These are phyloP conservation scores for Hemileia vastatrix DNA, from an alignment of 1,284 basidiomycete species.

Conservation along the genomic window DNA sequence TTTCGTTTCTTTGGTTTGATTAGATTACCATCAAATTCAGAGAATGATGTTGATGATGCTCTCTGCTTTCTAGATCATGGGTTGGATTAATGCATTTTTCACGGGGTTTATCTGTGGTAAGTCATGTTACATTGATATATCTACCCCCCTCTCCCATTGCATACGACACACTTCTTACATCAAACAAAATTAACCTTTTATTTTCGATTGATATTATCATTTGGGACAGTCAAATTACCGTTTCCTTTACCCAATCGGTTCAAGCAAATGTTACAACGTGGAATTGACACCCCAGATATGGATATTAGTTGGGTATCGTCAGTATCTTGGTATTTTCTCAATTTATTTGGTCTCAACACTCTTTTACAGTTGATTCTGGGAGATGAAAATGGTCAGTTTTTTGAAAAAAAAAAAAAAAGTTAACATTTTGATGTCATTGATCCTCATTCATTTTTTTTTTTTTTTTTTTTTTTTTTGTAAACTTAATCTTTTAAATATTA, in stretches of 20 bases:
- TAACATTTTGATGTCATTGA: not conserved
- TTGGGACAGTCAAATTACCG: conserved; percentile 62
- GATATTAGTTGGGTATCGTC: conserved; percentile 99
- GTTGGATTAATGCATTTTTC: conserved; percentile 99
- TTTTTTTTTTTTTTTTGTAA: too few relatives aligned
- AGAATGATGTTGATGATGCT: not conserved
- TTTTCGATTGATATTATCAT: not conserved
- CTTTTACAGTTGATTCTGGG: conserved; percentile 88
- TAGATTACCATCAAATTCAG: too few relatives aligned
- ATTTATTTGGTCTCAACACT: conserved; percentile 94
- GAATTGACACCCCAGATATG: conserved; percentile 91
- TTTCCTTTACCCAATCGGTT: conserved; percentile 95
- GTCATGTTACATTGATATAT: not conserved
- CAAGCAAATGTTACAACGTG: conserved; percentile 97
- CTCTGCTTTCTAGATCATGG: conserved; percentile 61
- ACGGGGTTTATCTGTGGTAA: conserved; percentile 82
- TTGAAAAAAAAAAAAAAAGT: not conserved
- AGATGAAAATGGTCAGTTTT: conserved; percentile 71
- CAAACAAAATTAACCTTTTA: not conserved
- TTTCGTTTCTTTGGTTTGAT: too few relatives aligned
- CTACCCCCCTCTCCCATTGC: not conserved
- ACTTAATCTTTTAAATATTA: too few relatives aligned
- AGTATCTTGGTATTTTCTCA: conserved; percentile 97
- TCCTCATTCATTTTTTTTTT: too few relatives aligned
- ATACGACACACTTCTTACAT: not conserved